A percentile compares a stretch with the other conserved stretches of the same genome.
phyloP scores from a whole-genome alignment of 2,329 filamentous ascomycete genomes.

The Rutstroemia sp. region DNA sequence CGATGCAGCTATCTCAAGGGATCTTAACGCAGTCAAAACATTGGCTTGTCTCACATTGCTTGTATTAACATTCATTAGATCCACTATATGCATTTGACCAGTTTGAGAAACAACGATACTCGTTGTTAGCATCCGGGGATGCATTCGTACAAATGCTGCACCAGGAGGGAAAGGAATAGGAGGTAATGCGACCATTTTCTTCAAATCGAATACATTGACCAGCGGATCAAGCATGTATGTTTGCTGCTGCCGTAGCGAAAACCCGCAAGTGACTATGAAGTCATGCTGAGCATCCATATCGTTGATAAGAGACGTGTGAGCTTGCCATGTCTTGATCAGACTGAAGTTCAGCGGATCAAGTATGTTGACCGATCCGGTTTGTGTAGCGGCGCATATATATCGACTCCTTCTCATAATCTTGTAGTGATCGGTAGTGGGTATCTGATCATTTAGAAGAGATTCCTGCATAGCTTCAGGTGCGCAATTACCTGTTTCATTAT shows the following conservation, averaged over 20 bases:
- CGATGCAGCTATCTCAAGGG: constrained; percentile 62
- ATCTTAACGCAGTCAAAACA: constrained; percentile 50
- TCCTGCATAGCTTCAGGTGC: background rate
- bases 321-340: constrained; percentile 81
- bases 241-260: constrained; percentile 73
- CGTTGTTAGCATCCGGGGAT: constrained; percentile 90
- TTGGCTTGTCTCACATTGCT: constrained; percentile 62
- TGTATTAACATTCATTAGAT: constrained; percentile 71
- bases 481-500: constrained; percentile 55
- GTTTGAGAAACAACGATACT: constrained; percentile 88
- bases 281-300: constrained; percentile 97
- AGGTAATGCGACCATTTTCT: constrained; percentile 78
- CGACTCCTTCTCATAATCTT: constrained; percentile 87
- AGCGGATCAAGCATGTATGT: constrained; percentile 83
- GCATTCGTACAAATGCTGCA: constrained; percentile 92
- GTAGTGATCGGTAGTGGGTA: constrained; percentile 69
- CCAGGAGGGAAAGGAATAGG: constrained; percentile 90
- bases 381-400: constrained; percentile 87
- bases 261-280: constrained; percentile 91
- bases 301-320: constrained; percentile 80
- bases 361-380: constrained; percentile 74
- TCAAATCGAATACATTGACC: constrained; percentile 92
- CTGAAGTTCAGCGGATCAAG: constrained; percentile 72
- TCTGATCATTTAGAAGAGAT: constrained; percentile 37
- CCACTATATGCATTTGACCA: constrained; percentile 91